Evolutionary conservation across 1,284 basidiomycete genomes (phyloP).

Genomic region (Microbotryum violaceum): DNA sequence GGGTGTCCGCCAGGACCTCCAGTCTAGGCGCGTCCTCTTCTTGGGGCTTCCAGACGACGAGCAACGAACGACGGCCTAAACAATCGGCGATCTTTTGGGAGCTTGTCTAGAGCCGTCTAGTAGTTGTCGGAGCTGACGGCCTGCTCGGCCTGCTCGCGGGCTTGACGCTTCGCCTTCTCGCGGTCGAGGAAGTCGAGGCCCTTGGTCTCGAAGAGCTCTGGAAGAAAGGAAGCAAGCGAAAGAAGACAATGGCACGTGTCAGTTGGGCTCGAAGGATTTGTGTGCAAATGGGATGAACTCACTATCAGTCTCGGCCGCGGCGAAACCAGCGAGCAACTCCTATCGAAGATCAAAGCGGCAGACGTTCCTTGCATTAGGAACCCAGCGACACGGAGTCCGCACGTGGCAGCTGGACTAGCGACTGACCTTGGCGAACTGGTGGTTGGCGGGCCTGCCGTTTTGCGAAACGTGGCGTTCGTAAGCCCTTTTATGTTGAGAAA

Average conservation of each 20-base stretch:
- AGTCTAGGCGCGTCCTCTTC: too few relatives aligned
- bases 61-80: too few relatives aligned
- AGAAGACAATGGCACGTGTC: too few relatives aligned
- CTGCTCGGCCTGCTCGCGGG: slow-evolving; percentile 18
- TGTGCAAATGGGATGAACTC: too few relatives aligned
- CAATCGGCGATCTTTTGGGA: not conserved
- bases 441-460: slow-evolving; percentile 37
- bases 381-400: too few relatives aligned
- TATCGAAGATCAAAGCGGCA: slow-evolving; percentile 11
- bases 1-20: too few relatives aligned
- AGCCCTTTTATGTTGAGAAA: slow-evolving; percentile 18
- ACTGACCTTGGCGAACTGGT: slow-evolving; percentile 18
- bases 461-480: slow-evolving; percentile 39
- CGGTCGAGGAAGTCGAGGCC: slow-evolving; percentile 26
- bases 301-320: slow-evolving; percentile 41
- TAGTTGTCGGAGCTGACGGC: slow-evolving; percentile 2
- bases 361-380: too few relatives aligned
- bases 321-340: slow-evolving; percentile 43
- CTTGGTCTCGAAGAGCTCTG: slow-evolving; percentile 41
- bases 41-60: too few relatives aligned
- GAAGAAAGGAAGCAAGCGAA: too few relatives aligned
- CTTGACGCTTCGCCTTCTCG: slow-evolving; percentile 24
- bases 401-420: too few relatives aligned
- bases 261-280: too few relatives aligned
- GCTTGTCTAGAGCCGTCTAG: not conserved